phyloP scores from a whole-genome alignment of 2,329 filamentous ascomycete genomes.

The Cordyceps fumosorosea region DNA sequence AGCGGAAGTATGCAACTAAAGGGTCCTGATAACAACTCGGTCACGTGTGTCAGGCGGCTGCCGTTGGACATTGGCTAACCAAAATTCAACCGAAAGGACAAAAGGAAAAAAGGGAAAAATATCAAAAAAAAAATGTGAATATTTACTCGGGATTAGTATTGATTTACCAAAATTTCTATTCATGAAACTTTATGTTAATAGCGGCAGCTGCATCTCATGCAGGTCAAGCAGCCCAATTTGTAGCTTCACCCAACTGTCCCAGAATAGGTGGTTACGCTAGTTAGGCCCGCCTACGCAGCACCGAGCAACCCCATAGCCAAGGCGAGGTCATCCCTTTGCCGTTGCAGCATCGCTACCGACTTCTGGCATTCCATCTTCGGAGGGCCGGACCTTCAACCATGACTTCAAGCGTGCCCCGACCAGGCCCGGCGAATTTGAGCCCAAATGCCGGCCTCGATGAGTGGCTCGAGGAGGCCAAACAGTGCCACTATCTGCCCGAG shows the following conservation, averaged over 20 bases:
- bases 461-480: constrained; percentile 94
- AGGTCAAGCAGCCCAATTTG: neutral
- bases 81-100: too few species aligned
- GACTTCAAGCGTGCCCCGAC: constrained; percentile 64
- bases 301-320: constrained; percentile 3
- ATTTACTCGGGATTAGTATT: neutral
- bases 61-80: too few species aligned
- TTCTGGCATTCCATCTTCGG: constrained; percentile 17
- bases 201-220: neutral
- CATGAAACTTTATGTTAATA: neutral
- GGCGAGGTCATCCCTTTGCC: constrained; percentile 11
- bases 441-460: constrained; percentile 84
- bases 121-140: neutral
- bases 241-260: neutral
- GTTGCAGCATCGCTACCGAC: neutral
- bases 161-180: neutral
- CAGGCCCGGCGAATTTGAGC: constrained; percentile 79
- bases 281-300: constrained; percentile 9
- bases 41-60: neutral
- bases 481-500: constrained; percentile 95
- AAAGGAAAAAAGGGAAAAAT: too few species aligned
- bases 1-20: constrained; percentile 11
- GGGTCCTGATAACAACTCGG: neutral
- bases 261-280: neutral
- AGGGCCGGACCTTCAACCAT: constrained; percentile 26